Base-by-base conservation (phyloP, 139 green algal genomes). In the Closterium sp. region DNA sequence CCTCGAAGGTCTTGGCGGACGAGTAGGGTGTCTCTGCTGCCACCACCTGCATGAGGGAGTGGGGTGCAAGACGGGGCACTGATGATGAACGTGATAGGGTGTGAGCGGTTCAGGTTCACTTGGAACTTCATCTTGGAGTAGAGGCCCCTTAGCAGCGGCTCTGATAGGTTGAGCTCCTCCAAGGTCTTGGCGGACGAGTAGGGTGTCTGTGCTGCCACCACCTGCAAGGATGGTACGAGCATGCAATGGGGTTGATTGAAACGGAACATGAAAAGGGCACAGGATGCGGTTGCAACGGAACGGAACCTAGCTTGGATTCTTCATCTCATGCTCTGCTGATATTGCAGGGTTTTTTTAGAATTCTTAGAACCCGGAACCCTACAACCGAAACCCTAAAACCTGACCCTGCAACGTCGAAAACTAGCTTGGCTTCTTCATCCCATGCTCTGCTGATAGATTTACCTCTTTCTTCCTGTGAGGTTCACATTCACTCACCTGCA, bases 71-170 rank as follows among this genome's bases (percentile, higher is more conserved):
- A 9, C n/a, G n/a, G n/a, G n/a, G n/a, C n/a, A n/a, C n/a, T n/a
- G n/a, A n/a, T n/a, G n/a, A n/a, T n/a, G n/a, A n/a, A n/a, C n/a
- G n/a, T n/a, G n/a, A 95, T n/a, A 99, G 89, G 0, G 91, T n/a
- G n/a, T n/a, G n/a, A n/a, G 38, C 5, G 11, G 5, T 50, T 50
- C 4, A 13, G 6, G 38, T 50, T 50, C 11, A 13, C 0, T 87
- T 99, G 97, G 95, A 99, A 99, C 94, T 98, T 99, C 98, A 99
- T 99, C 94, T 99, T 97, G 0, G 95, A 97, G 95, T 99, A 99
- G 86, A 99, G 92, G 0, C 98, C 98, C 94, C 97, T 90, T 50
- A 98, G 95, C 70, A 99, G 95, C 85, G 97, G 95, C 50, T 95
- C 86, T 27, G 89, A 95, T 29, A 99, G 89, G 0, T 91, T 91